Evolutionary conservation across 2,329 filamentous ascomycete genomes (phyloP).

Genomic region (Colletotrichum viniferum): DNA sequence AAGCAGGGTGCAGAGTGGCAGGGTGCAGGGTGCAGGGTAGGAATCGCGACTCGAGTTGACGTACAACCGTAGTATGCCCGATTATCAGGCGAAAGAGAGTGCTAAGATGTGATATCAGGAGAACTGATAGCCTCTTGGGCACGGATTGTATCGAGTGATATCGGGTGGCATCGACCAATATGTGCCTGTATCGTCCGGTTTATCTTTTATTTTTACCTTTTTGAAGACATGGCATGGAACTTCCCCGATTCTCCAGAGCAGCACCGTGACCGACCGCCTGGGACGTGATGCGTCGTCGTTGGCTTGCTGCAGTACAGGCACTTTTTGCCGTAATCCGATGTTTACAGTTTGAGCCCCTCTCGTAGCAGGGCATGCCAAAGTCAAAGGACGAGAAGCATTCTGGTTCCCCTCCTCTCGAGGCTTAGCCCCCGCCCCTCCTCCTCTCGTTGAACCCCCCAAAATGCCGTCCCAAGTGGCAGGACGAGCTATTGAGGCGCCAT

Average conservation of each 20-base stretch:
- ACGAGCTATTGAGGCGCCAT: background rate
- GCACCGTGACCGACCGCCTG: constrained; percentile 1
- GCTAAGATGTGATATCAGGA: background rate
- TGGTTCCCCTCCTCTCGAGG: background rate
- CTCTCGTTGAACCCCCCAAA: background rate
- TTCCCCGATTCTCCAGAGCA: background rate
- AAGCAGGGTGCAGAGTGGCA: background rate
- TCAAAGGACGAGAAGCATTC: background rate
- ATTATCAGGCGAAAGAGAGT: background rate
- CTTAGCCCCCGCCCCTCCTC: background rate
- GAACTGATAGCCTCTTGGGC: background rate
- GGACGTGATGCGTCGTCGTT: background rate
- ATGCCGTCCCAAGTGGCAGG: background rate
- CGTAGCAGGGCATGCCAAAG: background rate
- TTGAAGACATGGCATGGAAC: background rate
- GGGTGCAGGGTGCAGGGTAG: background rate
- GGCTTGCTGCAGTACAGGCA: background rate
- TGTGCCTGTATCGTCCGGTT: background rate
- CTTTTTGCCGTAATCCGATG: background rate
- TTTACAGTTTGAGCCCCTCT: constrained; percentile 11
- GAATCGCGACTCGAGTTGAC: background rate
- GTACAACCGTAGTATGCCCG: background rate
- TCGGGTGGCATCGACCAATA: background rate
- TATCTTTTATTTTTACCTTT: background rate
- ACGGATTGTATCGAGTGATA: background rate